Evolutionary conservation across 1,284 basidiomycete genomes (phyloP).

Genomic region (Ustilago loliicola): DNA sequence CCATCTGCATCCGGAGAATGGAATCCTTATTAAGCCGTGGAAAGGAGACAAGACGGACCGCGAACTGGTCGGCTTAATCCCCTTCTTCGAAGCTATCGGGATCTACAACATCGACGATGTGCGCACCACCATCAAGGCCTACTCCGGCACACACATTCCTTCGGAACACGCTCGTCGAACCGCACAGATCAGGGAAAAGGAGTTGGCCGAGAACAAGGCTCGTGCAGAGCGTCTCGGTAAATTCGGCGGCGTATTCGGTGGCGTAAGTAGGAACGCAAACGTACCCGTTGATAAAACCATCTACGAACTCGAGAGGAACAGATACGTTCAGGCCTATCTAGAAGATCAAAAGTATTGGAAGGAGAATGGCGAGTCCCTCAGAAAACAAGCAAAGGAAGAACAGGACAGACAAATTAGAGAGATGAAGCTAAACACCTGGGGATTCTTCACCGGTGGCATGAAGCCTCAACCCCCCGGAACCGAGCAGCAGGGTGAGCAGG

Average conservation of each 20-base stretch:
- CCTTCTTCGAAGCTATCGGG: constrained; percentile 87
- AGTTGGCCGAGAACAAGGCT: constrained; percentile 74
- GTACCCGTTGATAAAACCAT: constrained; percentile 75
- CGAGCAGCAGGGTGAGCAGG: background rate
- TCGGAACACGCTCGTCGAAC: constrained; percentile 89
- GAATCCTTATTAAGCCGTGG: constrained; percentile 88
- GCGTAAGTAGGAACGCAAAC: constrained; percentile 41
- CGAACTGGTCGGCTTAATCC: constrained; percentile 89
- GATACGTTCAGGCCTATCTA: constrained; percentile 85
- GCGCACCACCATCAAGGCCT: constrained; percentile 85
- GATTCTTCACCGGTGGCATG: constrained; percentile 46
- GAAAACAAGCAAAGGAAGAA: constrained; percentile 83
- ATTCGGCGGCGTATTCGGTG: constrained; percentile 75
- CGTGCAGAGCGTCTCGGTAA: constrained; percentile 32
- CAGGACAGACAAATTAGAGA: constrained; percentile 79
- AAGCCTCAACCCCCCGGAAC: constrained; percentile 10
- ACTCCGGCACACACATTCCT: constrained; percentile 88
- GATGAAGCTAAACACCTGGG: constrained; percentile 69
- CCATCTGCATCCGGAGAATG: constrained; percentile 87
- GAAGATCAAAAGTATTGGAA: constrained; percentile 90
- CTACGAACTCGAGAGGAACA: constrained; percentile 87
- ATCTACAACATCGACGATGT: constrained; percentile 77
- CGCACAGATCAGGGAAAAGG: constrained; percentile 76
- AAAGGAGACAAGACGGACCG: constrained; percentile 81
- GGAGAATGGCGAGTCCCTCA: constrained; percentile 84